Base-by-base conservation (phyloP, 805 yeast genomes). In the Metschnikowia dekortorum region DNA sequence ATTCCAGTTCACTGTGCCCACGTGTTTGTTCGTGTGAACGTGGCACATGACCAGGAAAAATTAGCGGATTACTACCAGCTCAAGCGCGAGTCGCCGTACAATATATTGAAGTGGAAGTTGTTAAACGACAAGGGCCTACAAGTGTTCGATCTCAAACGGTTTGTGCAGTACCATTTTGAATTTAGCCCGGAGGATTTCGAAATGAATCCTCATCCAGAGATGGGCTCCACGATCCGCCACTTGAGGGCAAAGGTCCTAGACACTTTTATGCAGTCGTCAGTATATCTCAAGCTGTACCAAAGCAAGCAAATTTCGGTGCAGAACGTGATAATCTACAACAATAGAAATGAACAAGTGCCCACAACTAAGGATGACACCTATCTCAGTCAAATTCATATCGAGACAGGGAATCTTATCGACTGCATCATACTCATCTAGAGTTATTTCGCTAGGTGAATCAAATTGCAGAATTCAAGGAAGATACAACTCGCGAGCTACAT, bases 131-230 rank as follows among this genome's bases (percentile, higher is more conserved):
- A 64, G 63, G 57, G 57, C 14, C 22, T 13, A 3, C 44, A 48
- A 30, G 37, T 52, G 11, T 58, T 58, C 29, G 47, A 48, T 32
- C 55, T 58, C 28, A 65, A 61, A 53, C 44, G 54, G 47, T 57
- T 53, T 28, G 57, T 85, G 32, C 71, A 70, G 28, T 87, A 83
- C 62, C 87, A 86, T 63, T 75, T 86, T 56, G 95, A 87, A 62
- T 88, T 88, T 65, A 81, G 87, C 31, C 94, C 95, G 0, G 91
- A 85, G 57, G 96, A 88, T 59, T 87, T 81, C 61, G 82, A 81
- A 53, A 64, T 67, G 56, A 78, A 78, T 53, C 80, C 67, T 6
- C 65, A 87, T 50, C 85, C 83, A 5, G 91, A 81, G 52, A 76
- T 74, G 48, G 96, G 96, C 0, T 81, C 91, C 8, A 79, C 84